Conservation (phyloP, 352 stramenopile genomes). For the Phytophthora constricta region DNA sequence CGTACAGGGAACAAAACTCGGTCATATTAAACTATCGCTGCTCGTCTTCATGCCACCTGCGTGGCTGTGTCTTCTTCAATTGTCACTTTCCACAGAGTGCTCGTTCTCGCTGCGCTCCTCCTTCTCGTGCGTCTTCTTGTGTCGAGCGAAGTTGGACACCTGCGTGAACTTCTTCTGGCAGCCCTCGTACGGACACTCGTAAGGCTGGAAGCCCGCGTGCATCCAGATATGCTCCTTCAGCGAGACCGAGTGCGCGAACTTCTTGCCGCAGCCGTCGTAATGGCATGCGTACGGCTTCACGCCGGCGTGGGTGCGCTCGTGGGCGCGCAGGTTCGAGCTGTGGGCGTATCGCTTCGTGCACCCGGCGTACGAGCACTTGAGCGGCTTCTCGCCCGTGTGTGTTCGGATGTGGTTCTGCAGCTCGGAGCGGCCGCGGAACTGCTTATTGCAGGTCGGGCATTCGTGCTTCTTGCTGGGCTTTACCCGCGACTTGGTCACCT, state of each 20-base stretch:
- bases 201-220: constrained; percentile 91
- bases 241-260: constrained; percentile 91
- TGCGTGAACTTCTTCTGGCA: constrained; percentile 93
- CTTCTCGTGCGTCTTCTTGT: constrained; percentile 90
- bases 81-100: constrained; percentile 61
- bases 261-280: constrained; percentile 90
- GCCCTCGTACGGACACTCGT: constrained; percentile 89
- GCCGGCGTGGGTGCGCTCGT: constrained; percentile 90
- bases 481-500: constrained; percentile 87
- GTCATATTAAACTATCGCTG: constrained; percentile 23
- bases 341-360: constrained; percentile 92
- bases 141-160: constrained; percentile 86
- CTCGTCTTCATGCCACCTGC: constrained; percentile 9
- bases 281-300: constrained; percentile 93
- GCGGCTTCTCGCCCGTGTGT: constrained; percentile 91
- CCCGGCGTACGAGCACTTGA: constrained; percentile 85
- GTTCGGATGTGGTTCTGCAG: constrained; percentile 91
- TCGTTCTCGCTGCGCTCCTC: constrained; percentile 62
- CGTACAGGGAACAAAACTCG: not conserved
- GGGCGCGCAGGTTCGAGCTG: constrained; percentile 91
- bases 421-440: constrained; percentile 85
- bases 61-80: constrained; percentile 19
- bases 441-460: constrained; percentile 85
- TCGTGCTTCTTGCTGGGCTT: constrained; percentile 89
- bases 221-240: constrained; percentile 94